A percentile compares a stretch with the other conserved stretches of the same genome.
These are phyloP conservation scores for Kondoa malvinella DNA, from an alignment of 768 basidiomycete species.

Conservation along the genomic window DNA sequence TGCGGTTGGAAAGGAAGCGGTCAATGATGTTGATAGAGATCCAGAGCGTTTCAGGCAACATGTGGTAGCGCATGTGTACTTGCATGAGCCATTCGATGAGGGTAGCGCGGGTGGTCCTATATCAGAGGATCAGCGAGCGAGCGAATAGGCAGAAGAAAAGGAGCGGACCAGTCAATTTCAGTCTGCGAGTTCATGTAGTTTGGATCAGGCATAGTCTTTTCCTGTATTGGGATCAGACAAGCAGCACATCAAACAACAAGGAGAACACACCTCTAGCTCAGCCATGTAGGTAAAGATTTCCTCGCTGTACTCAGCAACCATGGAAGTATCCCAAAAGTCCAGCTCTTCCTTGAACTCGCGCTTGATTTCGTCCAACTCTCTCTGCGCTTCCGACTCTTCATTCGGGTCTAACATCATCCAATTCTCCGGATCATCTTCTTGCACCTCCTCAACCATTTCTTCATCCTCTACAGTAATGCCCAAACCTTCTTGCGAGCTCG, in stretches of 20 bases:
- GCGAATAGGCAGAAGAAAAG: neutral
- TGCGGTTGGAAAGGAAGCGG: conserved; percentile 72
- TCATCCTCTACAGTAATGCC: conserved; percentile 3
- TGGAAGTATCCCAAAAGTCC: conserved; percentile 67
- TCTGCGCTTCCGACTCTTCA: conserved; percentile 28
- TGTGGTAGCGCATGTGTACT: conserved; percentile 93
- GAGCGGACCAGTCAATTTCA: conserved; percentile 47
- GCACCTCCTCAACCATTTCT: conserved; percentile 10
- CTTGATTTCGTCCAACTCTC: conserved; percentile 50
- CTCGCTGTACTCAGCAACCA: conserved; percentile 98
- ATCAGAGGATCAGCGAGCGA: conserved; percentile 20
- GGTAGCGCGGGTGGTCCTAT: conserved; percentile 85
- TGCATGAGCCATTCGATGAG: conserved; percentile 97
- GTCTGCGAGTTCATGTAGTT: conserved; percentile 86
- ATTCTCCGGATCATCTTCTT: conserved; percentile 32
- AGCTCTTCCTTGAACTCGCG: conserved; percentile 50
- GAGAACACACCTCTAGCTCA: conserved; percentile 59
- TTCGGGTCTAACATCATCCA: conserved; percentile 33
- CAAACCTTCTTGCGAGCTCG: neutral
- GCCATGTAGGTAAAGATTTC: conserved; percentile 96
- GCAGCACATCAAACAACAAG: neutral
- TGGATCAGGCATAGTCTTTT: conserved; percentile 71
- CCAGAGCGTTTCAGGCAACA: conserved; percentile 98
- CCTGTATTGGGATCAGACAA: conserved; percentile 38
- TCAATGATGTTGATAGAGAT: conserved; percentile 95